These are phyloP conservation scores for Salix purpurea DNA, from an alignment of 345 rosid species.

Conservation along the genomic window DNA sequence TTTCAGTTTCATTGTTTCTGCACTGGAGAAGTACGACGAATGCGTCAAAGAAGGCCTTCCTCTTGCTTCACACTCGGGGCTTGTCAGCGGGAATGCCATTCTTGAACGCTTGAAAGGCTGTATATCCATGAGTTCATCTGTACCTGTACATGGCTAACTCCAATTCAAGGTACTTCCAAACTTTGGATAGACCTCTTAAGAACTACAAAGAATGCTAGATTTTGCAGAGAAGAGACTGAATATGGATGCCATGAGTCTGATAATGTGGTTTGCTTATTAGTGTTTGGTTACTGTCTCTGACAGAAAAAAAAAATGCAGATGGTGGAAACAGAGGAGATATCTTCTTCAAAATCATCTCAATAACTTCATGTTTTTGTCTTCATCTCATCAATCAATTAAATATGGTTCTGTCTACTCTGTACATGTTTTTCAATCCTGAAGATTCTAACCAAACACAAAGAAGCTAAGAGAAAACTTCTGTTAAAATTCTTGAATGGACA, in stretches of 20 bases:
- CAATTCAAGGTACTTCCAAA: conserved; percentile 22
- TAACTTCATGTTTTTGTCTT: no score
- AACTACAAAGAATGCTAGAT: background rate
- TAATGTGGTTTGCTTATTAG: background rate
- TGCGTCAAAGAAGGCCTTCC: conserved; percentile 91
- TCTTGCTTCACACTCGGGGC: conserved; percentile 63
- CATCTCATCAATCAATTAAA: no score
- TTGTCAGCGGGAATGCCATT: conserved; percentile 56
- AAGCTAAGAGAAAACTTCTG: background rate
- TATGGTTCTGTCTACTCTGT: no score
- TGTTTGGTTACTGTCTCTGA: no score
- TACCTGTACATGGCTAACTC: conserved; percentile 76
- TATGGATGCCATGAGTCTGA: background rate
- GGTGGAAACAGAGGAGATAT: no score
- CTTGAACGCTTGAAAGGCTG: conserved; percentile 74
- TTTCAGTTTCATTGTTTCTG: conserved; percentile 73
- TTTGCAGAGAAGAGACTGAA: background rate
- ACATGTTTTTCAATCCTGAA: no score
- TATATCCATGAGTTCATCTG: conserved; percentile 60
- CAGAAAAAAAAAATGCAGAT: no score
- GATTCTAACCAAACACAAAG: no score
- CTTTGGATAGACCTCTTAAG: background rate
- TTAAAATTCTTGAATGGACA: background rate
- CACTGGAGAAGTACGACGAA: conserved; percentile 75
- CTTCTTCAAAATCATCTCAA: no score